Evolutionary conservation across 768 basidiomycete species (phyloP).

Genomic region (Psilocybe sp.): DNA sequence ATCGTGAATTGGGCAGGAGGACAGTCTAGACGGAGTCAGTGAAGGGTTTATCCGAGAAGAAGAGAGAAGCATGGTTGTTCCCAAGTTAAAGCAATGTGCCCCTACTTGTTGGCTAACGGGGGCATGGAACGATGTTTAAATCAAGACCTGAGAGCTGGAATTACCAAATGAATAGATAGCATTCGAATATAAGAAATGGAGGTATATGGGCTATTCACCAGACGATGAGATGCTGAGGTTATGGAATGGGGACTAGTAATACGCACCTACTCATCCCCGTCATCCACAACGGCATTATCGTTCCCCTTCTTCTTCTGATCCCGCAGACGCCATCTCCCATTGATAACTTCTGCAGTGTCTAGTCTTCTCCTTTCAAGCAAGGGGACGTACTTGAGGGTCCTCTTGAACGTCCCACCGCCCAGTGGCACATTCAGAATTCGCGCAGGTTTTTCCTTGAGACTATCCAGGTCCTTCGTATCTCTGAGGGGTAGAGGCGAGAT

Average conservation of each 20-base stretch:
- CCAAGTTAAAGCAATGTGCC: no score
- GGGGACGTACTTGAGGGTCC: conserved; percentile 61
- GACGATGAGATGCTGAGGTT: no score
- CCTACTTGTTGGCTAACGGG: no score
- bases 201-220: no score
- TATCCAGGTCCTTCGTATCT: conserved; percentile 15
- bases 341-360: conserved; percentile 69
- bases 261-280: conserved; percentile 20
- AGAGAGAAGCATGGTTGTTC: no score
- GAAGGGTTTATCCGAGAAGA: no score
- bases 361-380: conserved; percentile 65
- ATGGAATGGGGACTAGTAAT: not conserved
- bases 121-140: no score
- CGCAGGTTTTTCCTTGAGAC: conserved; percentile 6
- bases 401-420: conserved; percentile 68
- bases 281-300: conserved; percentile 20
- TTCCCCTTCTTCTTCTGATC: conserved; percentile 45
- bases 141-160: no score
- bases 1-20: no score
- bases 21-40: no score
- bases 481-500: conserved; percentile 33
- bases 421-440: conserved; percentile 49
- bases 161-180: no score
- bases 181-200: no score
- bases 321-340: conserved; percentile 74